Percentiles rank a stretch among this genome's conserved stretches.
Conservation (phyloP, 192 early-diverging fungal species). For the Linderina pennispora region DNA sequence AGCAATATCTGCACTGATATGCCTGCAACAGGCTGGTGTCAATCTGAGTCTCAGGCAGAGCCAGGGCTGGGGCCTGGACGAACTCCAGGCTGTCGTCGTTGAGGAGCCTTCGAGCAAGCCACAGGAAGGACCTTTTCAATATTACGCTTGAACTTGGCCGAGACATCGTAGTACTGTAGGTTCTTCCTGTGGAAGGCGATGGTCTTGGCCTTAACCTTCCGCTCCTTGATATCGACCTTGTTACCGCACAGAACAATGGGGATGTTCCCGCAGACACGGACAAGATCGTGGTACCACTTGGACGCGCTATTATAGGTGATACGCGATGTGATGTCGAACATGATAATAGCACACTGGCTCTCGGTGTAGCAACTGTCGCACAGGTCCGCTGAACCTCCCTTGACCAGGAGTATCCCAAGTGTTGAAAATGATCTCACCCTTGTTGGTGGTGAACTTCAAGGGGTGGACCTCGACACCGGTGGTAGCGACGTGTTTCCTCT, state of each 20-base stretch:
- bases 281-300: slow-evolving; percentile 99
- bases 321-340: slow-evolving; percentile 99
- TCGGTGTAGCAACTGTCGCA: slow-evolving; percentile 99
- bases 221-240: slow-evolving; percentile 99
- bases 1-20: slow-evolving; percentile 74
- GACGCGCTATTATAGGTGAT: slow-evolving; percentile 99
- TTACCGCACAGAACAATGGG: slow-evolving; percentile 99
- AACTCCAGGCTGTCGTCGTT: slow-evolving; percentile 95
- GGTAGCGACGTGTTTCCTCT: slow-evolving; percentile 99
- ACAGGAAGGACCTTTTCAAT: slow-evolving; percentile 99
- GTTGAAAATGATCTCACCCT: slow-evolving; percentile 95
- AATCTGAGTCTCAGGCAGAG: slow-evolving; percentile 87
- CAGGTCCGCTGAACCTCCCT: slow-evolving; percentile 99
- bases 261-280: slow-evolving; percentile 99
- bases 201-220: slow-evolving; percentile 99
- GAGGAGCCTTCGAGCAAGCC: slow-evolving; percentile 96
- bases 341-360: slow-evolving; percentile 99
- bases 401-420: slow-evolving; percentile 99
- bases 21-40: slow-evolving; percentile 69
- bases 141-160: slow-evolving; percentile 99
- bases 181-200: slow-evolving; percentile 99
- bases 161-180: slow-evolving; percentile 99
- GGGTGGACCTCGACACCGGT: slow-evolving; percentile 99
- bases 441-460: slow-evolving; percentile 96
- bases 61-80: slow-evolving; percentile 93